Evolutionary conservation across 2,329 filamentous ascomycete species (phyloP), one percentile per base, ranked within the genome.

Genomic region (Taxawa tesnikishii): DNA sequence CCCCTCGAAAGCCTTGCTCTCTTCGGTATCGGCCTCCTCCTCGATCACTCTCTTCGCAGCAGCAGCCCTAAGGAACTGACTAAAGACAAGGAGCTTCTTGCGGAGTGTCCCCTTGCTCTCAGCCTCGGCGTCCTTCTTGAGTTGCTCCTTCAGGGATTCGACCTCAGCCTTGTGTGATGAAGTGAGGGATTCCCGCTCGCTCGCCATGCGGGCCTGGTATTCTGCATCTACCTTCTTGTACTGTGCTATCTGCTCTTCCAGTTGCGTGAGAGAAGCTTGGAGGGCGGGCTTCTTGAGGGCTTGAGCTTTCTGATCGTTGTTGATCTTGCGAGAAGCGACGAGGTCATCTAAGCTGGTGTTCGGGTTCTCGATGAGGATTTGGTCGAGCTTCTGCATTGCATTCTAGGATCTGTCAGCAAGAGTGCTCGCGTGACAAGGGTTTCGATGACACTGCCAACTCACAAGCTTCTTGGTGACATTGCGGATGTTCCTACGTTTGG

Each of bases 391-490:
- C 46, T 73, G 70, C 43, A 76, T 76, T 54, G 78, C 76, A 52
- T 70, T 65, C 78, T 83, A 41, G 17, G 38, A 25, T 16, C 33
- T 37, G 43, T 50, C 19, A 54, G 46, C 39, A 39, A 32, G 18
- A 36, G 18, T 19, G n/a, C 14, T 11, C 10, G n/a, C 19, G 30
- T 32, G 30, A 24, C 25, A 11, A 27, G 24, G n/a, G 13, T 25
- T 6, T 8, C 6, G 27, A 5, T 15, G 9, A n/a, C 13, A 9
- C 36, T 32, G 32, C 32, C 12, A 16, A 65, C 81, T 63, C 62
- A 93, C 83, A 49, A 96, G 77, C 64, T 94, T 94, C 73, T 94
- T 96, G 67, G 77, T 81, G 50, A 90, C 65, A 58, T 90, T 93
- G 52, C 88, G 85, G 48, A 94, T 82, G 58, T 75, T 84, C 69